Conservation (phyloP, 2,329 filamentous ascomycete genomes). For the Periglandula ipomoeae region DNA sequence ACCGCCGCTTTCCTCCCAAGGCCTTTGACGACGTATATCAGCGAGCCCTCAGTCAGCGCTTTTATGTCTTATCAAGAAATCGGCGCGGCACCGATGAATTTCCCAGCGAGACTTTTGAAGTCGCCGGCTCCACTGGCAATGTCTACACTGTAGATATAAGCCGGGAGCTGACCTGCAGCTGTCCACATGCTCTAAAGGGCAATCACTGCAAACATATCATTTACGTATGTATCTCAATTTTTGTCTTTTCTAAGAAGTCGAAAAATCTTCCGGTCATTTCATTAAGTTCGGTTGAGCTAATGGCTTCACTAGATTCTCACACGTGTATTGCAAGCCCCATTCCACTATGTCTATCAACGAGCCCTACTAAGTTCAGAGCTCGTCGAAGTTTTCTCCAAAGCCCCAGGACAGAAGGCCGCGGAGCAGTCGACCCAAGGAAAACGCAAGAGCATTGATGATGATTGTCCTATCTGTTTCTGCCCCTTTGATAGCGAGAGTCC, state of each 20-base stretch:
- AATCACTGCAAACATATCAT: conserved; percentile 58
- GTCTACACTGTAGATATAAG: conserved; percentile 50
- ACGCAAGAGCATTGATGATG: conserved; percentile 41
- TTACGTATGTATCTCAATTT: conserved; percentile 34
- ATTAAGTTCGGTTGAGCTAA: background rate
- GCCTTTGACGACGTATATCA: conserved; percentile 27
- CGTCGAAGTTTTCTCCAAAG: conserved; percentile 44
- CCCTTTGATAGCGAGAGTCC: conserved; percentile 28
- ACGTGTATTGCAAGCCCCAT: conserved; percentile 48
- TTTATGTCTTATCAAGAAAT: conserved; percentile 36
- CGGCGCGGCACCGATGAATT: conserved; percentile 25
- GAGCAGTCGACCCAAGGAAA: conserved; percentile 21
- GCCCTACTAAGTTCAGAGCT: conserved; percentile 51
- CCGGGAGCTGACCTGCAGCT: conserved; percentile 43
- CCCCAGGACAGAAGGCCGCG: conserved; percentile 38
- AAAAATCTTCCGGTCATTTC: too few species aligned
- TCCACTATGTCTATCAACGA: conserved; percentile 50
- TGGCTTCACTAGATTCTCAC: conserved; percentile 36
- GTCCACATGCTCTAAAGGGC: conserved; percentile 42
- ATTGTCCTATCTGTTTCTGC: conserved; percentile 50
- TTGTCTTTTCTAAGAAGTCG: too few species aligned
- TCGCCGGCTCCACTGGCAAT: conserved; percentile 58
- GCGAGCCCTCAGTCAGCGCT: conserved; percentile 32
- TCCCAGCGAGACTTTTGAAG: conserved; percentile 43
- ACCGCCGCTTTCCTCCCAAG: conserved; percentile 24